Evolutionary conservation across 2,329 filamentous ascomycete species (phyloP), one percentile per base, ranked within the genome.

Genomic region (Ophiostoma fasciatum): DNA sequence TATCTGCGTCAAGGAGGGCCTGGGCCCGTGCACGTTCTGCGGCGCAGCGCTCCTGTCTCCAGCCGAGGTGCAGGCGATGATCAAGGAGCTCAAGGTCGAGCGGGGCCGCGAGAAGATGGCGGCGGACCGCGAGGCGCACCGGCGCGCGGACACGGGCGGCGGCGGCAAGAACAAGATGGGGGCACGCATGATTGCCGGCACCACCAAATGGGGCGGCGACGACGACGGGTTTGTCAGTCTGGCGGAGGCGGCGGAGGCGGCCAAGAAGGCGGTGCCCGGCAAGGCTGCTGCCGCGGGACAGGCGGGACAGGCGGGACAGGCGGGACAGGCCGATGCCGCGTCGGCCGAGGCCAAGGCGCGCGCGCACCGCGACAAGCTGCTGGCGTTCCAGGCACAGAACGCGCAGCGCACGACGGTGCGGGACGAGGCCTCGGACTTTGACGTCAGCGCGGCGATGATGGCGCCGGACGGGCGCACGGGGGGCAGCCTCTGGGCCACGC

Each of bases 11-110:
- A 87, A 90, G 50, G 87, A 98, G 57, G 90, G 90, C 0, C 66
- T 96, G 1, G 88, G 88, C 0, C 88, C 88, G 0, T 98, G 90
- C 55, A 94, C 88, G 0, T 94, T 82, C 51, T 98, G 90, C 59
- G 75, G 76, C 1, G 66, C 70, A 0, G 74, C 83, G 0, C 62
- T 98, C 0, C 62, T 98, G 7, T 77, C 68, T 21, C 54, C 71
- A 0, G 60, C 69, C 4, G 85, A 96, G 37, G 73, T 94, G 9
- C 79, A 92, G 49, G 74, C 71, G 23, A 94, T 98, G 73, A 80
- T 96, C 33, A 69, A 71, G 19, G 78, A 88, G 48, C 66, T 98
- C 11, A 76, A 78, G 27, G 80, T 83, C 35, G 88, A 96, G 59
- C 74, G 87, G 5, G 88, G 87, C 3, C 74, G 78, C 39, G 88